Evolutionary conservation across 441 rosid species (phyloP).

Genomic region (Arabidopsis lyrata): DNA sequence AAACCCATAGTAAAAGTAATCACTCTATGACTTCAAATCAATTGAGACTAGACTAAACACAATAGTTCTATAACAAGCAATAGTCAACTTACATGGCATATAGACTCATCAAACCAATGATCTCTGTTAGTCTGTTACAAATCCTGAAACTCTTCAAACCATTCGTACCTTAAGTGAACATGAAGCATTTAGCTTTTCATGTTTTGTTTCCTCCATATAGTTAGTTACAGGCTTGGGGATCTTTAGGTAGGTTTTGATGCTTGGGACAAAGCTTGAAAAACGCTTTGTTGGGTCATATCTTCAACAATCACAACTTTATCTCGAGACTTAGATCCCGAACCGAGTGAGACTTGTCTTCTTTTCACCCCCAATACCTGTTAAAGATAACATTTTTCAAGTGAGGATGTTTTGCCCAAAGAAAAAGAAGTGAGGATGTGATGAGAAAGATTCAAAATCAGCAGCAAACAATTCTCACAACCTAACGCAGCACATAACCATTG

Average conservation of each 20-base stretch:
- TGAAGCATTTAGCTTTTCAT: constrained; percentile 14
- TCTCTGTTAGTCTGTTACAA: constrained; percentile 13
- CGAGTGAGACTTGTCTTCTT: constrained; percentile 80
- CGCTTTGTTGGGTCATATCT: constrained; percentile 61
- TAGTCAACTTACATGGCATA: constrained; percentile 21
- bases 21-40: neutral
- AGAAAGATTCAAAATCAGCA: neutral
- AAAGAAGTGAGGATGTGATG: no score
- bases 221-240: constrained; percentile 22
- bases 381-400: constrained; percentile 29
- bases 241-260: constrained; percentile 50
- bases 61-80: constrained; percentile 13
- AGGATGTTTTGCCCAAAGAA: no score
- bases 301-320: constrained; percentile 89
- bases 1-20: neutral
- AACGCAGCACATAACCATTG: neutral
- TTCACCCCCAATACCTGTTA: constrained; percentile 84
- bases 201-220: neutral
- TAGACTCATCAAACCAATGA: neutral
- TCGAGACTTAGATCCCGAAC: constrained; percentile 88
- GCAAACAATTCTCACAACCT: neutral
- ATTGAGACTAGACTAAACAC: constrained; percentile 8
- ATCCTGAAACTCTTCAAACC: neutral
- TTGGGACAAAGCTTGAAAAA: constrained; percentile 63
- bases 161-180: constrained; percentile 1